Conservation (phyloP, 257 asterid species). For the Solanum etuberosum region DNA sequence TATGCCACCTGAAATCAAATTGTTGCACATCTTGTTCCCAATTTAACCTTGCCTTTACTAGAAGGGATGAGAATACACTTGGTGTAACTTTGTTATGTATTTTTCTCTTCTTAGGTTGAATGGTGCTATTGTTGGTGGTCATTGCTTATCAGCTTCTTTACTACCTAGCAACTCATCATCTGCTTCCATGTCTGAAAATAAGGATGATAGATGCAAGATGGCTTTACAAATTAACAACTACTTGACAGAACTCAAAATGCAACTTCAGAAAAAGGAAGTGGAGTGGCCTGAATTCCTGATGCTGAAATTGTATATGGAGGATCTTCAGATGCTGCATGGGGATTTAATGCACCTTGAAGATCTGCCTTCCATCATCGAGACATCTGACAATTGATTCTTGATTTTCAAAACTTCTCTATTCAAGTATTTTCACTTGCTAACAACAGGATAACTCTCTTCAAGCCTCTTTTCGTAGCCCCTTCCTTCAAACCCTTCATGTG, state of each 20-base stretch:
- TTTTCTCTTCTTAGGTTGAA: slow-evolving; percentile 28
- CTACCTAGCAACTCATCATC: slow-evolving; percentile 3
- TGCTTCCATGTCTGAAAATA: neutral
- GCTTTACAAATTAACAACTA: slow-evolving; percentile 6
- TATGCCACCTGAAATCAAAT: neutral
- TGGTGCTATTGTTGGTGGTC: slow-evolving; percentile 6
- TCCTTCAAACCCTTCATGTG: neutral
- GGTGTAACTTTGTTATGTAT: neutral
- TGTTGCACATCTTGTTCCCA: neutral
- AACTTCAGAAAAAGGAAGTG: neutral
- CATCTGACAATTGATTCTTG: neutral
- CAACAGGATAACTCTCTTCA: neutral
- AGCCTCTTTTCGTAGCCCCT: neutral
- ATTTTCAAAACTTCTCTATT: neutral
- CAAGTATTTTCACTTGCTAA: neutral
- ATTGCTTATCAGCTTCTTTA: slow-evolving; percentile 27
- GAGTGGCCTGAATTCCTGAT: slow-evolving; percentile 4
- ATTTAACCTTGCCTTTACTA: neutral
- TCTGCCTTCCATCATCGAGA: neutral
- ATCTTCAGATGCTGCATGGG: slow-evolving; percentile 23
- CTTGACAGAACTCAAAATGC: slow-evolving; percentile 1
- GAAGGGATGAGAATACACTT: neutral
- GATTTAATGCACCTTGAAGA: slow-evolving; percentile 26
- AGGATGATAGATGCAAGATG: slow-evolving; percentile 13
- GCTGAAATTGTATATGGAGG: slow-evolving; percentile 11